phyloP scores from a whole-genome alignment of 1,284 basidiomycete species.

The Xerocomus amazonicus region DNA sequence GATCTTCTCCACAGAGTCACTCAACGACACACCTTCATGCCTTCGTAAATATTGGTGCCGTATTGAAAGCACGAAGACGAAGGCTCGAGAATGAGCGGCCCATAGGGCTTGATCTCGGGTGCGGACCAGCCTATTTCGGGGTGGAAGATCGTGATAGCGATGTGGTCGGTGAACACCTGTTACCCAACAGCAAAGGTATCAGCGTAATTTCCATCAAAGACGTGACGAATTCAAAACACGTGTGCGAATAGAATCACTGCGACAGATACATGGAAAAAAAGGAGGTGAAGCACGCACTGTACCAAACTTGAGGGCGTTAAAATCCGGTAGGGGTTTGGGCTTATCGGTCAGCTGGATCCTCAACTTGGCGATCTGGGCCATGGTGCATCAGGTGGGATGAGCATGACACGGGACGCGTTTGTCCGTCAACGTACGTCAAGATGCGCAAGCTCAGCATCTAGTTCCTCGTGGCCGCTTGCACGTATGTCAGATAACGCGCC shows the following conservation, averaged over 20 bases:
- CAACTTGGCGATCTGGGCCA: slow-evolving; percentile 40
- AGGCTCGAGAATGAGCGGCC: slow-evolving; percentile 70
- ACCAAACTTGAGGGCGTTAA: slow-evolving; percentile 39
- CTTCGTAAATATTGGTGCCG: slow-evolving; percentile 78
- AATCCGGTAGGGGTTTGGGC: slow-evolving; percentile 37
- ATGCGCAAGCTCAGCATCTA: background rate
- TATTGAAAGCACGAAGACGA: slow-evolving; percentile 75
- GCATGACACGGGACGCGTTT: too few relatives aligned
- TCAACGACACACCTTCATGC: slow-evolving; percentile 65
- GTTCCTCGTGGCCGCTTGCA: too few relatives aligned
- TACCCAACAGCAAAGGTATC: too few relatives aligned
- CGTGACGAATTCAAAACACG: background rate
- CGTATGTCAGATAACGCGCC: background rate
- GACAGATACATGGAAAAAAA: too few relatives aligned
- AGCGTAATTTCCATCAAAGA: background rate
- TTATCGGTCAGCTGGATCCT: slow-evolving; percentile 35
- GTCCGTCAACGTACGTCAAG: slow-evolving; percentile 16
- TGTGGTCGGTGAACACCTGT: slow-evolving; percentile 69
- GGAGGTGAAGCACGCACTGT: slow-evolving; percentile 22
- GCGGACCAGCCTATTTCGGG: slow-evolving; percentile 70
- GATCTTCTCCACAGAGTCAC: background rate
- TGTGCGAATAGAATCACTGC: too few relatives aligned
- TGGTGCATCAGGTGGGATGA: too few relatives aligned
- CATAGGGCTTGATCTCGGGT: slow-evolving; percentile 80
- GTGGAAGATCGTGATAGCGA: slow-evolving; percentile 68